These are phyloP conservation scores for Leishmania tarentolae DNA, from an alignment of 208 protist species.

Conservation along the genomic window DNA sequence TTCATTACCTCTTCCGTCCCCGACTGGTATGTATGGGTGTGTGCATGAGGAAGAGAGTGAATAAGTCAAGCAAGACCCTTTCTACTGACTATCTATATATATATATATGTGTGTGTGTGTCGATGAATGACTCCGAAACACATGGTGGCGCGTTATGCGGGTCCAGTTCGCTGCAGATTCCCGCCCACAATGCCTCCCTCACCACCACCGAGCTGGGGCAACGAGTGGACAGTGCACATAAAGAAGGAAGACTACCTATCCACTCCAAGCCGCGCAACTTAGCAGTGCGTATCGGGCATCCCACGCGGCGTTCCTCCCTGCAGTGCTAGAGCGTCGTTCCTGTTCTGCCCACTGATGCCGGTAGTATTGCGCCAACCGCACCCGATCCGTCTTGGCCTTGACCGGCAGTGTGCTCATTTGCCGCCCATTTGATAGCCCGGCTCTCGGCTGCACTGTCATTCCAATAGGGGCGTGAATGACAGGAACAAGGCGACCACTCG, in stretches of 20 bases:
- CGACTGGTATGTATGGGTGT: background rate
- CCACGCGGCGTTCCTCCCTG: conserved; percentile 28
- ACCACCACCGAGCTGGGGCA: background rate
- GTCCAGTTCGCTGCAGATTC: background rate
- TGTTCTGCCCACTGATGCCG: conserved; percentile 28
- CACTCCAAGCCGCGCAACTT: conserved; percentile 1
- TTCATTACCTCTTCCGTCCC: background rate
- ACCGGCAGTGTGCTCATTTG: conserved; percentile 28
- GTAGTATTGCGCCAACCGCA: conserved; percentile 28
- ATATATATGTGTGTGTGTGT: background rate
- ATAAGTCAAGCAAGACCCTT: background rate
- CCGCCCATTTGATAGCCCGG: conserved; percentile 7
- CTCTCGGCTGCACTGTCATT: conserved; percentile 13
- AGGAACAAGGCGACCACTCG: conserved; percentile 16
- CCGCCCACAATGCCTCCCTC: background rate
- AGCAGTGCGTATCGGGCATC: conserved; percentile 35
- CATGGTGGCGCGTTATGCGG: background rate
- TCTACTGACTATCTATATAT: background rate
- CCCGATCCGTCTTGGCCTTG: conserved; percentile 26
- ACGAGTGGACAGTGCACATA: background rate
- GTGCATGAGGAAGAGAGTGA: background rate
- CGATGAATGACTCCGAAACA: background rate
- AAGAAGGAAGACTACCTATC: background rate
- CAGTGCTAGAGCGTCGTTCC: conserved; percentile 20
- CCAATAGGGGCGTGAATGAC: conserved; percentile 25